phyloP scores from a whole-genome alignment of 805 yeast species.

The Suhomyces pyralidae region DNA sequence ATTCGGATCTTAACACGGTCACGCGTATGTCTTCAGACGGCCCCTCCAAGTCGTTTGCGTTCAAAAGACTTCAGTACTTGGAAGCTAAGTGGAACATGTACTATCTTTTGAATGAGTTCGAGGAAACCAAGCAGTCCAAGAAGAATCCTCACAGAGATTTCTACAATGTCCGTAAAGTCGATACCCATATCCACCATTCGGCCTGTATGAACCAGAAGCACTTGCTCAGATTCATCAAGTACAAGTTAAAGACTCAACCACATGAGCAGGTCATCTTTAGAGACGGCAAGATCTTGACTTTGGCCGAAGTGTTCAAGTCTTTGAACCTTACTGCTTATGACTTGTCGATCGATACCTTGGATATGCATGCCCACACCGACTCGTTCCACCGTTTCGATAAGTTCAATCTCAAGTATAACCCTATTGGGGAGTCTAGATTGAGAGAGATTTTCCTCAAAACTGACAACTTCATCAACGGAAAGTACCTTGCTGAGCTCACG shows the following conservation, averaged over 20 bases:
- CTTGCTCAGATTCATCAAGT: constrained; percentile 87
- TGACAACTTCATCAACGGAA: constrained; percentile 86
- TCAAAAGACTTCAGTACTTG: constrained; percentile 84
- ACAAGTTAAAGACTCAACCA: constrained; percentile 82
- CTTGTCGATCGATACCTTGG: constrained; percentile 91
- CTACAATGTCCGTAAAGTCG: constrained; percentile 94
- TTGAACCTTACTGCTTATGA: constrained; percentile 91
- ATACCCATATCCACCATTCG: constrained; percentile 97
- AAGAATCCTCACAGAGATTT: constrained; percentile 96
- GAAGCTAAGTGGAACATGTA: constrained; percentile 98
- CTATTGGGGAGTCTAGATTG: constrained; percentile 95
- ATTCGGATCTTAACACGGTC: constrained; percentile 73
- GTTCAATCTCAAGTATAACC: constrained; percentile 94
- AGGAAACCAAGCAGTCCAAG: constrained; percentile 86
- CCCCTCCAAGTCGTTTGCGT: constrained; percentile 94
- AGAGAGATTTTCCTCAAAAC: constrained; percentile 96
- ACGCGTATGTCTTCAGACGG: constrained; percentile 85
- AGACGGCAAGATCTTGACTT: constrained; percentile 83
- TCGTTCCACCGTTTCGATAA: constrained; percentile 97
- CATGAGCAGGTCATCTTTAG: constrained; percentile 90
- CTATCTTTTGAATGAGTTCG: constrained; percentile 82
- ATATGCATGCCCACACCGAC: constrained; percentile 99
- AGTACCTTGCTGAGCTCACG: constrained; percentile 89
- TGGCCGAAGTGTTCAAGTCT: constrained; percentile 88
- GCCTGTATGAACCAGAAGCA: constrained; percentile 99